A percentile compares a stretch with the other conserved stretches of the same genome.
Conservation (phyloP, 2,329 filamentous ascomycete species). For the Immersiporthe knoxdaviesiana region DNA sequence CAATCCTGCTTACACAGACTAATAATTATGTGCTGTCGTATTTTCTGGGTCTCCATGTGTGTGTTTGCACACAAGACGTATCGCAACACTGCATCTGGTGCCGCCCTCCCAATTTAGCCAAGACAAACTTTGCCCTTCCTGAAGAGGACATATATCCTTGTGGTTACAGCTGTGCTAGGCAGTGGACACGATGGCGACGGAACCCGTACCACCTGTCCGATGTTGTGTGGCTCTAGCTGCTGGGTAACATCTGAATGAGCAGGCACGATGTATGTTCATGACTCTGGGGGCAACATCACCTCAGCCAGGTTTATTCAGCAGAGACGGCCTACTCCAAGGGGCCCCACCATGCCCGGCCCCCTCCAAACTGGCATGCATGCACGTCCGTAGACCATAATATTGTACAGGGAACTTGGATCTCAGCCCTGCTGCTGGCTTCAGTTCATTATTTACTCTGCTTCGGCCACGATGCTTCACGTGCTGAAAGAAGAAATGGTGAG, state of each 20-base stretch:
- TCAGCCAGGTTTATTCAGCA: too few relatives aligned
- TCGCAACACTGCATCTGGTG: background rate
- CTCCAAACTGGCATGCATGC: background rate
- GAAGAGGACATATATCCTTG: background rate
- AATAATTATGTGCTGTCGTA: background rate
- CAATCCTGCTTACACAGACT: background rate
- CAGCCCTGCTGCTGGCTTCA: background rate
- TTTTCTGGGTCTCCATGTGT: background rate
- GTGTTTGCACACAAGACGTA: background rate
- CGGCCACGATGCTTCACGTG: background rate
- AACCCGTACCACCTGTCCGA: conserved; percentile 9
- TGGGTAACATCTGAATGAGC: background rate
- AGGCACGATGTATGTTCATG: background rate
- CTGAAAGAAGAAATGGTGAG: background rate
- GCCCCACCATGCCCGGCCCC: background rate
- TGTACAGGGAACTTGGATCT: background rate
- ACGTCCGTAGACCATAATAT: background rate
- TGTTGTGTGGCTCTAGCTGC: background rate
- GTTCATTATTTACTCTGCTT: background rate
- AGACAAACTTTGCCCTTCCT: background rate
- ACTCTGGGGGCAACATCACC: background rate
- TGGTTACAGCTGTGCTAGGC: conserved; percentile 1
- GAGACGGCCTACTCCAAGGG: too few relatives aligned
- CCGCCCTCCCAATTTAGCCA: background rate
- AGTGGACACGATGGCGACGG: conserved; percentile 12